These are phyloP conservation scores for Prinsepia uniflora DNA, from an alignment of 306 rosid genomes.

Conservation along the genomic window DNA sequence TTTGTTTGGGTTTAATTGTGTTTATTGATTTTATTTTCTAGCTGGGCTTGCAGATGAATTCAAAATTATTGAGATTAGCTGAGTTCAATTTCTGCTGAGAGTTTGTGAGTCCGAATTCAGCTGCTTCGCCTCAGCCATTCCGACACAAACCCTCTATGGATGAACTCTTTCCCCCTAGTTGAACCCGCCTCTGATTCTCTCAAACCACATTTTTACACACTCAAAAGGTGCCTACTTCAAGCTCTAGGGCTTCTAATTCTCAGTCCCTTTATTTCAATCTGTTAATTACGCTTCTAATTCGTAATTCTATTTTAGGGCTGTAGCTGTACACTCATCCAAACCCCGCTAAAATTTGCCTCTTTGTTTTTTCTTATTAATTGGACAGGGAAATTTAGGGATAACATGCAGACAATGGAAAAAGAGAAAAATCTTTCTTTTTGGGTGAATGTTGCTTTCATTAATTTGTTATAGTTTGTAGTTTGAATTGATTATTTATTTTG, in stretches of 20 bases:
- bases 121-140: conserved; percentile 4
- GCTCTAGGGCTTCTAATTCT: conserved; percentile 13
- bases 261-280: background rate
- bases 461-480: background rate
- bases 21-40: too few species aligned
- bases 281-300: background rate
- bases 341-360: background rate
- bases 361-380: background rate
- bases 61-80: too few species aligned
- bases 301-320: conserved; percentile 3
- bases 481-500: background rate
- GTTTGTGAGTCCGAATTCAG: background rate
- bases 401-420: background rate
- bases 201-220: conserved; percentile 12
- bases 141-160: conserved; percentile 17
- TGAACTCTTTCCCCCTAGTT: conserved; percentile 4
- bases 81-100: background rate
- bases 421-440: background rate
- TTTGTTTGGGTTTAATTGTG: too few species aligned
- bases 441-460: conserved; percentile 1
- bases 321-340: background rate
- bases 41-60: too few species aligned
- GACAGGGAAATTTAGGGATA: background rate
- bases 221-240: background rate
- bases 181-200: conserved; percentile 10